A percentile compares a stretch with the other conserved stretches of the same genome.
These are phyloP conservation scores for Trametes pubescens DNA, from an alignment of 1,284 basidiomycete species.

Conservation along the genomic window DNA sequence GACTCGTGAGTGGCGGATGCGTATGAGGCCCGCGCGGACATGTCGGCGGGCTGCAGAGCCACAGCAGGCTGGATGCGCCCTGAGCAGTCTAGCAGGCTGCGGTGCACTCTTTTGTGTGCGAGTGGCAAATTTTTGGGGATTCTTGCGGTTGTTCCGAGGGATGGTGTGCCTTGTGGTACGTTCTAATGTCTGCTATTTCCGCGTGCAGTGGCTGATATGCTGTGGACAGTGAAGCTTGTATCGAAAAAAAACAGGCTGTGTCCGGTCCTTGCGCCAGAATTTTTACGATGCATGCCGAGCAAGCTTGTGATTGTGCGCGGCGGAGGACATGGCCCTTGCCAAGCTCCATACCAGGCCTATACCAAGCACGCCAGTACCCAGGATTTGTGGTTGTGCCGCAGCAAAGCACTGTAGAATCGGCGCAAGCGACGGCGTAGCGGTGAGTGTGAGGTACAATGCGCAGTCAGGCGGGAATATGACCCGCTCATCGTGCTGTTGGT, in stretches of 20 bases:
- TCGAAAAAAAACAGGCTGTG: neutral
- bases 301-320: neutral
- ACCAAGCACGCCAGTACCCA: neutral
- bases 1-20: neutral
- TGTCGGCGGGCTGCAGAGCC: conserved; percentile 8
- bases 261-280: neutral
- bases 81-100: conserved; percentile 12
- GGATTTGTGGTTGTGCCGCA: neutral
- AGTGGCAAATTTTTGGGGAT: neutral
- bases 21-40: conserved; percentile 6
- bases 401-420: neutral
- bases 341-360: neutral
- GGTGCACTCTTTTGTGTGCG: neutral
- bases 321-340: neutral
- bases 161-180: neutral
- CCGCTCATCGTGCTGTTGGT: conserved; percentile 5
- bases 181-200: neutral
- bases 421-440: neutral
- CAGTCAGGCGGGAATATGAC: conserved; percentile 7
- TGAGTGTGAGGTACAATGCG: neutral
- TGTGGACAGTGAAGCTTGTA: neutral
- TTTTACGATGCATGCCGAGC: neutral
- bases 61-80: conserved; percentile 3
- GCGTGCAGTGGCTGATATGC: neutral
- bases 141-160: neutral